Percentiles rank a stretch among this genome's conserved stretches.
These are phyloP conservation scores for Oryza brachyantha DNA, from an alignment of 176 grass and related monocot genomes.

Conservation along the genomic window DNA sequence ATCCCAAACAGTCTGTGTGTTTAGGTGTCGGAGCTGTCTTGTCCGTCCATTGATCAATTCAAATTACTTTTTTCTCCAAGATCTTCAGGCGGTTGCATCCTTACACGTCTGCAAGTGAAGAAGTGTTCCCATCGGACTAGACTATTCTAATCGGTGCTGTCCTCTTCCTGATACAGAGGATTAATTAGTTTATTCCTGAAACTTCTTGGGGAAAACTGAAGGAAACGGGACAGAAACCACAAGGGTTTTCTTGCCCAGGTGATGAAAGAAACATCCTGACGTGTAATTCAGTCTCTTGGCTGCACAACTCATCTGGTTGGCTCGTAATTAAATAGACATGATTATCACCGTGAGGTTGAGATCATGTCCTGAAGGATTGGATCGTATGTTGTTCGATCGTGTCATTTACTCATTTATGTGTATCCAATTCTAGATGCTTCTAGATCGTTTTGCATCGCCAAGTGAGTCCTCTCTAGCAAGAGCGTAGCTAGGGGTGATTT, in stretches of 20 bases:
- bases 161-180: background rate
- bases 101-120: constrained; percentile 16
- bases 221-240: constrained; percentile 1
- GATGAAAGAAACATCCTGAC: constrained; percentile 30
- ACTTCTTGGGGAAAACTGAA: constrained; percentile 13
- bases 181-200: constrained; percentile 13
- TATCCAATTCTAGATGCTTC: background rate
- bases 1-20: background rate
- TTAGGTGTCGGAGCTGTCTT: background rate
- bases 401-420: background rate
- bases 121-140: background rate
- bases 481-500: too few relatives aligned
- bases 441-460: too few relatives aligned
- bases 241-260: constrained; percentile 12
- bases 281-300: background rate
- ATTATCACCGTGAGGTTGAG: background rate
- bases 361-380: background rate
- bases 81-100: background rate
- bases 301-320: background rate
- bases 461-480: too few relatives aligned
- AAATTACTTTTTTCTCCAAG: background rate
- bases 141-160: constrained; percentile 3
- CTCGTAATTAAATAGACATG: background rate
- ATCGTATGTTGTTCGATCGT: background rate
- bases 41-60: background rate